Percentiles rank a stretch among this genome's conserved stretches.
These are phyloP conservation scores for Haplosporangium sp. DNA, from an alignment of 371 early-diverging fungal genomes.

Conservation along the genomic window DNA sequence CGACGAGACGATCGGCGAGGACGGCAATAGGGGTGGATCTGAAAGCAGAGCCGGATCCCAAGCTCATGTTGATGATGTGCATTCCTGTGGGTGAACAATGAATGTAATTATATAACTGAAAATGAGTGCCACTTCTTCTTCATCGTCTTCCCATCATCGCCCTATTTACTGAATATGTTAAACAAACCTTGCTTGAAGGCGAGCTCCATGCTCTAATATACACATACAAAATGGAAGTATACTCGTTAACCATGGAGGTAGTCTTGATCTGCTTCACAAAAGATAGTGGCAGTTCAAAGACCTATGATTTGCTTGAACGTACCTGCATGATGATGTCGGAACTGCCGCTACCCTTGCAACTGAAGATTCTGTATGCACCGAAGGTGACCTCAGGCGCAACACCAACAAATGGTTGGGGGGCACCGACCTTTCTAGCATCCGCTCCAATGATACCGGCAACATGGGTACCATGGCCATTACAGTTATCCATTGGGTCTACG, in stretches of 20 bases:
- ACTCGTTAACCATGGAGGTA: background rate
- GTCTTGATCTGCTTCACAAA: too few species aligned
- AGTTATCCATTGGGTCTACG: slow-evolving; percentile 23
- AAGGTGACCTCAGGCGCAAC: slow-evolving; percentile 74
- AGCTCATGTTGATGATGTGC: slow-evolving; percentile 71
- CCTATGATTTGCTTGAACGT: background rate
- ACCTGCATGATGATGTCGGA: slow-evolving; percentile 63
- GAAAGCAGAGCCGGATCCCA: slow-evolving; percentile 65
- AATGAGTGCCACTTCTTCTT: too few species aligned
- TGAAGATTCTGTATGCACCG: slow-evolving; percentile 73
- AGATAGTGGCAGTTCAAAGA: too few species aligned
- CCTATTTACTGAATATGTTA: background rate
- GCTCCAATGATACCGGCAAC: slow-evolving; percentile 65
- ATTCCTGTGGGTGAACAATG: slow-evolving; percentile 22
- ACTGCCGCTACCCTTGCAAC: slow-evolving; percentile 64
- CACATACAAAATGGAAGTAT: background rate
- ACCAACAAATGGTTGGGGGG: slow-evolving; percentile 59
- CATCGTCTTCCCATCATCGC: too few species aligned
- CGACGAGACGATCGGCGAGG: slow-evolving; percentile 56
- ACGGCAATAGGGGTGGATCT: slow-evolving; percentile 57
- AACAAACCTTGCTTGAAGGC: slow-evolving; percentile 63
- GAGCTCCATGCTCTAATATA: slow-evolving; percentile 62
- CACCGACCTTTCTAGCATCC: slow-evolving; percentile 52
- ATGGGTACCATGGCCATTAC: slow-evolving; percentile 65
- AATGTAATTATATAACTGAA: too few species aligned